phyloP scores from a whole-genome alignment of 1,284 basidiomycete genomes.

The Trichosporon faecale region DNA sequence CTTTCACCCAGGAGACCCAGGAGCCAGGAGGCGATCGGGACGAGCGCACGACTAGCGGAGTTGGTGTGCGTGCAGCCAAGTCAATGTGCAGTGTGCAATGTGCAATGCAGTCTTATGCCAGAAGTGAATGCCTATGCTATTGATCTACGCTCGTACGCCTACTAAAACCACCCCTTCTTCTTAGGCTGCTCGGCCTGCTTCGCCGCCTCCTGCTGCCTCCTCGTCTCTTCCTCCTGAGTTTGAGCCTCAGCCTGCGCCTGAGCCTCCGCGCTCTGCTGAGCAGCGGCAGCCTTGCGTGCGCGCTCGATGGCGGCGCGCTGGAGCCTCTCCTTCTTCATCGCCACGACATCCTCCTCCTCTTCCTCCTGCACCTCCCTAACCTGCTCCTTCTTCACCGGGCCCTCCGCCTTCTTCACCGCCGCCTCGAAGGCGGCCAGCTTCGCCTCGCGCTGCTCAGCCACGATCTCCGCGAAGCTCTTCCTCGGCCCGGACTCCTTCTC shows the following conservation, averaged over 20 bases:
- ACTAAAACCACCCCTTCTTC: conserved; percentile 11
- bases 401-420: not conserved
- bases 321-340: conserved; percentile 10
- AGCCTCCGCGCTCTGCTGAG: not conserved
- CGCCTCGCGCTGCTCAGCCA: not conserved
- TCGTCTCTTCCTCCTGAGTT: too few relatives aligned
- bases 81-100: not conserved
- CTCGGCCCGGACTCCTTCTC: conserved; percentile 10
- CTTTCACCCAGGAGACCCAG: not conserved
- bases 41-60: not conserved
- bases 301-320: conserved; percentile 11
- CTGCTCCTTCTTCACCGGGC: not conserved
- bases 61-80: not conserved
- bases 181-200: not conserved
- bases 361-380: not conserved
- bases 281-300: conserved; percentile 8
- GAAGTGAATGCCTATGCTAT: conserved; percentile 10
- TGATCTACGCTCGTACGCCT: not conserved
- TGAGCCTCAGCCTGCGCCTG: too few relatives aligned
- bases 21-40: not conserved
- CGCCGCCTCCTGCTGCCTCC: not conserved
- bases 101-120: conserved; percentile 6
- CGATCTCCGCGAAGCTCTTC: conserved; percentile 5
- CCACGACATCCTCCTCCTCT: not conserved
- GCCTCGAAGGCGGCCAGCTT: not conserved